A percentile compares a stretch with the other conserved stretches of the same genome.
Conservation (phyloP, 352 stramenopile species). For the Phytophthora parvispora region DNA sequence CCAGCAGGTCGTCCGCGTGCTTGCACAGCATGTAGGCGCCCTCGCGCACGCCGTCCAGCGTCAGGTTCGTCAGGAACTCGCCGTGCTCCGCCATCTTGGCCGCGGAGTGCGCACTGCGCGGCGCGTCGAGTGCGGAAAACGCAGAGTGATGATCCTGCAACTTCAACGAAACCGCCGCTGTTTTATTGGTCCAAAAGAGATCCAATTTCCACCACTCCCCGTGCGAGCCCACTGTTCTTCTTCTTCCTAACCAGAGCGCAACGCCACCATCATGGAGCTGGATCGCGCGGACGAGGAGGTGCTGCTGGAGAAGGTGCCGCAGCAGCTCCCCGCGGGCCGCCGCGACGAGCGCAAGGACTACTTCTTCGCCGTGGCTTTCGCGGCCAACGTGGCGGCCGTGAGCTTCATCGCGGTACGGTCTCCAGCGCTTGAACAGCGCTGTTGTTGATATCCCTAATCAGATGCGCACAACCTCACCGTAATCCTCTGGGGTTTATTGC, state of each 20-base stretch:
- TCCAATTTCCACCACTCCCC: conserved; percentile 16
- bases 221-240: conserved; percentile 10
- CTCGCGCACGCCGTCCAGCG: conserved; percentile 81
- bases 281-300: conserved; percentile 66
- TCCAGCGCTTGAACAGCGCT: neutral
- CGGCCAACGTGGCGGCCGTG: conserved; percentile 65
- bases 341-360: conserved; percentile 74
- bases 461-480: conserved; percentile 11
- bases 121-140: conserved; percentile 4
- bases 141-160: conserved; percentile 26
- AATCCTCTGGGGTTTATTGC: neutral
- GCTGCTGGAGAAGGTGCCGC: conserved; percentile 69
- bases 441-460: conserved; percentile 18
- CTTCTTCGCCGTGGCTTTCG: conserved; percentile 74
- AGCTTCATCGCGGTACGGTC: conserved; percentile 65
- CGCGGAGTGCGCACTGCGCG: neutral
- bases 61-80: conserved; percentile 71
- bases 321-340: conserved; percentile 28
- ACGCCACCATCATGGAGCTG: conserved; percentile 62
- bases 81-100: conserved; percentile 48
- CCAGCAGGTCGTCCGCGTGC: conserved; percentile 84
- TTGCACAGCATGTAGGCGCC: conserved; percentile 89
- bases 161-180: conserved; percentile 42
- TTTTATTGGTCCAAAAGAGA: conserved; percentile 20
- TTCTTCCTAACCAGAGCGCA: conserved; percentile 17